These are phyloP conservation scores for Brettanomyces custersianus DNA, from an alignment of 805 yeast genomes.

Conservation along the genomic window DNA sequence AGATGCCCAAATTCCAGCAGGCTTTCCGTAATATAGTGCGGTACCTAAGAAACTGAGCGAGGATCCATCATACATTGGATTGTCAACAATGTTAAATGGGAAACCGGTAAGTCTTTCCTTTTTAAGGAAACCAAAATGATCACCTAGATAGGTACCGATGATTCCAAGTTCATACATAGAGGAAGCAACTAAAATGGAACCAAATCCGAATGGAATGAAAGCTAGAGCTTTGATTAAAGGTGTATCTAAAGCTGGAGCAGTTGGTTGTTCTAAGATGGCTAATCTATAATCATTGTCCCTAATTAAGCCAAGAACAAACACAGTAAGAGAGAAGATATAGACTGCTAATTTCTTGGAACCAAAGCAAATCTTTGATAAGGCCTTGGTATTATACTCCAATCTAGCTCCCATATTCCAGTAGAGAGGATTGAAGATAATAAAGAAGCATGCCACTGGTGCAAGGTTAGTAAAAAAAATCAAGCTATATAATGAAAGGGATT, in stretches of 20 bases:
- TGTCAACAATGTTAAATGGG: constrained; percentile 85
- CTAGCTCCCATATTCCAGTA: constrained; percentile 95
- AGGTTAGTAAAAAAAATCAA: constrained; percentile 5
- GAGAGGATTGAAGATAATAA: constrained; percentile 84
- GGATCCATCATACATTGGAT: constrained; percentile 97
- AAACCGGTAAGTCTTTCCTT: constrained; percentile 80
- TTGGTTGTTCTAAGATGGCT: constrained; percentile 67
- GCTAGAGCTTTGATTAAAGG: constrained; percentile 36
- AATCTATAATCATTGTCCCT: constrained; percentile 69
- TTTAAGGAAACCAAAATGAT: constrained; percentile 95
- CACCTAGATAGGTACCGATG: constrained; percentile 95
- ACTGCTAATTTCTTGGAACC: constrained; percentile 68
- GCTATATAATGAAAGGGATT: too few relatives aligned
- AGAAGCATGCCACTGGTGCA: constrained; percentile 39
- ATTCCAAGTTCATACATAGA: constrained; percentile 92
- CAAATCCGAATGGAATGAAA: constrained; percentile 45
- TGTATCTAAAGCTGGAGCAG: constrained; percentile 43
- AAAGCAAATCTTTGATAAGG: constrained; percentile 66
- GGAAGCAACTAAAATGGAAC: constrained; percentile 70
- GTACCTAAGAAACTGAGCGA: constrained; percentile 85
- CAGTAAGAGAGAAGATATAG: constrained; percentile 71
- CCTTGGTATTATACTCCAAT: constrained; percentile 66
- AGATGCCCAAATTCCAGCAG: constrained; percentile 75
- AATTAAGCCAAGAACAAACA: constrained; percentile 75
- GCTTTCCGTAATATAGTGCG: constrained; percentile 80